A percentile compares a stretch with the other conserved stretches of the same genome.
Evolutionary conservation across 2,329 filamentous ascomycete genomes (phyloP).

Genomic region (Fusarium sp.): DNA sequence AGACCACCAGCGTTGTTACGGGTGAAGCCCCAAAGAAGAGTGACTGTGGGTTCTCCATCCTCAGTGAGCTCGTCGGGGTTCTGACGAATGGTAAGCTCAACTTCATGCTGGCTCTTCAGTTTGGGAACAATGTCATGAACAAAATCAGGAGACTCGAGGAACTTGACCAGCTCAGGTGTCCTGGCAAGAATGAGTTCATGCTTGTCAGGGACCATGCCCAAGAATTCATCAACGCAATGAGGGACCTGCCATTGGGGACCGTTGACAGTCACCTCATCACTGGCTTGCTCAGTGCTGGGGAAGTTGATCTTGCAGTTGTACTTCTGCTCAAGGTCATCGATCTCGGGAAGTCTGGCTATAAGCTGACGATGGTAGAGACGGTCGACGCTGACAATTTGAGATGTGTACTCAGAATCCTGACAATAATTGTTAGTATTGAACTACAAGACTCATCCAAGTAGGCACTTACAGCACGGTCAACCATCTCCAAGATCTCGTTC

Average conservation of each 20-base stretch:
- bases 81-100: conserved; percentile 81
- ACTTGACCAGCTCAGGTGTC: conserved; percentile 79
- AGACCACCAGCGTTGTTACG: conserved; percentile 96
- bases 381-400: conserved; percentile 92
- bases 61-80: conserved; percentile 68
- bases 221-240: conserved; percentile 92
- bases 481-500: conserved; percentile 99
- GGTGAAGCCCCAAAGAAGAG: conserved; percentile 84
- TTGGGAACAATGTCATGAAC: conserved; percentile 82
- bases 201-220: conserved; percentile 97
- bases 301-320: conserved; percentile 99
- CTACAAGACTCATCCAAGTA: not conserved
- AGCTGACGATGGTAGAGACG: conserved; percentile 95
- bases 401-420: conserved; percentile 94
- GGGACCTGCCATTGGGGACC: conserved; percentile 98
- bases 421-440: conserved; percentile 12
- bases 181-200: conserved; percentile 90
- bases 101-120: conserved; percentile 90
- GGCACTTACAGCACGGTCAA: conserved; percentile 83
- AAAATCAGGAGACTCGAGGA: conserved; percentile 85
- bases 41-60: conserved; percentile 67
- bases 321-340: conserved; percentile 96
- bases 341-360: conserved; percentile 85
- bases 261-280: conserved; percentile 94
- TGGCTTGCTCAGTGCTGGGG: conserved; percentile 96